A percentile compares a stretch with the other conserved stretches of the same genome.
phyloP scores from a whole-genome alignment of 2,329 filamentous ascomycete species.

The Fusarium nanum region DNA sequence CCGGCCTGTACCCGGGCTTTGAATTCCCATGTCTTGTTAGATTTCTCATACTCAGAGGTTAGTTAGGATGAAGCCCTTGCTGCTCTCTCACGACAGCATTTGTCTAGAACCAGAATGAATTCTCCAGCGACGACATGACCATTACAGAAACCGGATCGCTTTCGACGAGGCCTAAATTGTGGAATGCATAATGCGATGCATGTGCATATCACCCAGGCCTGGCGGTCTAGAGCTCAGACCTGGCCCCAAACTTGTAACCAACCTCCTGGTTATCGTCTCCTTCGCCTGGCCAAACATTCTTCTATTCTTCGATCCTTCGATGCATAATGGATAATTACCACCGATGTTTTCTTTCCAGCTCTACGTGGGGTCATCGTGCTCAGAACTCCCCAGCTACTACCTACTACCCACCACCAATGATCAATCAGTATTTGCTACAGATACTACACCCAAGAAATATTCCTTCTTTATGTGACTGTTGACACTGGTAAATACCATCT shows the following conservation, averaged over 20 bases:
- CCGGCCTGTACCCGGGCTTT: conserved; percentile 30
- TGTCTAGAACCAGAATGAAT: not conserved
- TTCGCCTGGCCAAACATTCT: not conserved
- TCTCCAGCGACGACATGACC: not conserved
- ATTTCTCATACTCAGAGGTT: conserved; percentile 18
- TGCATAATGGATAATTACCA: not conserved
- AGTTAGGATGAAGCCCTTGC: conserved; percentile 7
- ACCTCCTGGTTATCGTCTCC: conserved; percentile 1
- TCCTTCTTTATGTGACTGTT: not conserved
- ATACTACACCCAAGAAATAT: not conserved
- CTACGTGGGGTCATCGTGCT: conserved; percentile 11
- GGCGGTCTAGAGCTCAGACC: conserved; percentile 7
- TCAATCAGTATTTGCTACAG: not conserved
- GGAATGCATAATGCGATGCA: conserved; percentile 13
- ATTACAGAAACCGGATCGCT: not conserved
- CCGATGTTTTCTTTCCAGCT: conserved; percentile 1
- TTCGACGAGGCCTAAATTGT: not conserved
- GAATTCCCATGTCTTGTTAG: conserved; percentile 22
- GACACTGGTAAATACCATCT: not conserved
- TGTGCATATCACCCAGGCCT: not conserved
- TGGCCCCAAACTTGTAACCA: conserved; percentile 14
- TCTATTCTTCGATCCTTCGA: conserved; percentile 5
- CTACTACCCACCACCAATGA: not conserved
- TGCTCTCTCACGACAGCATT: not conserved
- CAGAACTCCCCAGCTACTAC: not conserved